Base-by-base conservation (phyloP, 2,329 filamentous ascomycete species). In the Alternaria solani region DNA sequence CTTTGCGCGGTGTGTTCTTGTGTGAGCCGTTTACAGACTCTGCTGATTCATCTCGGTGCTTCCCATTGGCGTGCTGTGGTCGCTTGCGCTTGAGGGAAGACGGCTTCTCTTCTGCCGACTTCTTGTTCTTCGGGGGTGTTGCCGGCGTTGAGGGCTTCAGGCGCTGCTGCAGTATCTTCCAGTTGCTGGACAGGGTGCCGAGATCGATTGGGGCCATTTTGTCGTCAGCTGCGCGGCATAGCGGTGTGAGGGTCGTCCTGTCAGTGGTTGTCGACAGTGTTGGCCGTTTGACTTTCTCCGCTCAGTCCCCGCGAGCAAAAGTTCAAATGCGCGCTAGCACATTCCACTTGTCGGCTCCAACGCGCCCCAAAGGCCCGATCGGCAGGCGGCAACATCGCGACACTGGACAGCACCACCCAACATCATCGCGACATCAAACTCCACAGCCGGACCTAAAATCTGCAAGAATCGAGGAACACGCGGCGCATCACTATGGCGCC, bases 151-250 rank as follows among this genome's bases (percentile, higher is more conserved):
- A 74, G 63, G 80, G 59, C 61, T 77, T 66, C 53, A 78, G 80
- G 69, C 85, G 85, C 66, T 86, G 85, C 80, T 93, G 90, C 55
- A 94, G 84, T 80, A 86, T 90, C 80, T 92, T 93, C 91, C 91
- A 94, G 75, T 94, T 94, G 73, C 81, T 83, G 67, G 81, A 82
- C 47, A 83, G 71, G 55, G 76, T 75, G 25, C 53, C 69, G 51
- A 79, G 64, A 64, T 81, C 75, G 68, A 84, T 82, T 52, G 66
- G 74, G 36, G 73, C 75, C 75, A 78, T 78, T 57, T 58, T 63
- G 56, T 47, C 55, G 67, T 78, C 68, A 76, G 62, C 63, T 67
- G 61, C 51, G 36, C 49, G 49, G 65, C 74, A 75, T 76, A 64
- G 67, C 69, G 68, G 69, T 68, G 61, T 69, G 44, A 11, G 38